These are phyloP conservation scores for Rossbeevera mucosa DNA, from an alignment of 768 basidiomycete genomes.

Conservation along the genomic window DNA sequence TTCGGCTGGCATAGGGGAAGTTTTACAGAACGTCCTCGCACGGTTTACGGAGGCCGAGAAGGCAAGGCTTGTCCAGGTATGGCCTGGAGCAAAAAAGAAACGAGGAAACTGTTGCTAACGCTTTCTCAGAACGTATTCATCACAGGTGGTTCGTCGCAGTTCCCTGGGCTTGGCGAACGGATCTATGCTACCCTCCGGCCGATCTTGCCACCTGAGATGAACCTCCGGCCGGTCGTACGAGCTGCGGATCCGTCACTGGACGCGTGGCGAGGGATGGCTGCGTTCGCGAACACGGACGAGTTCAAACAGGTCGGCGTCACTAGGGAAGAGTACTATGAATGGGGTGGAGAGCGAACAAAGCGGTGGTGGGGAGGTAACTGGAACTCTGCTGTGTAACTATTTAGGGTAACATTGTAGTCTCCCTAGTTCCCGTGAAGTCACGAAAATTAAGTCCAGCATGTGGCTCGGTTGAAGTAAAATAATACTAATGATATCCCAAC, in stretches of 20 bases:
- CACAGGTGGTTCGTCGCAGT: constrained; percentile 74
- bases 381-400: constrained; percentile 43
- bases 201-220: constrained; percentile 78
- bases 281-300: constrained; percentile 54
- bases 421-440: no score
- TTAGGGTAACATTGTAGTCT: no score
- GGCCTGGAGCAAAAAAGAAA: constrained; percentile 3
- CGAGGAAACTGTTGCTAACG: neutral
- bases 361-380: constrained; percentile 93
- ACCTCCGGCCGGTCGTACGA: constrained; percentile 50
- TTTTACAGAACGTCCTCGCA: constrained; percentile 77
- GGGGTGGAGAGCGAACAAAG: constrained; percentile 81
- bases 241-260: constrained; percentile 68
- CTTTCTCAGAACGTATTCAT: constrained; percentile 74
- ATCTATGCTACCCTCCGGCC: constrained; percentile 76
- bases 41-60: constrained; percentile 68
- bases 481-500: neutral
- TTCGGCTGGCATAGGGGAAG: constrained; percentile 90
- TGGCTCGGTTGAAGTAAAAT: neutral
- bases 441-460: no score
- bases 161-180: constrained; percentile 64
- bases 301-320: constrained; percentile 59
- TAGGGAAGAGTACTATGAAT: constrained; percentile 82
- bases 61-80: constrained; percentile 69
- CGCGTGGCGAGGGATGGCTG: constrained; percentile 93